phyloP scores from a whole-genome alignment of 2,329 filamentous ascomycete genomes.

The Xylariales sp. region DNA sequence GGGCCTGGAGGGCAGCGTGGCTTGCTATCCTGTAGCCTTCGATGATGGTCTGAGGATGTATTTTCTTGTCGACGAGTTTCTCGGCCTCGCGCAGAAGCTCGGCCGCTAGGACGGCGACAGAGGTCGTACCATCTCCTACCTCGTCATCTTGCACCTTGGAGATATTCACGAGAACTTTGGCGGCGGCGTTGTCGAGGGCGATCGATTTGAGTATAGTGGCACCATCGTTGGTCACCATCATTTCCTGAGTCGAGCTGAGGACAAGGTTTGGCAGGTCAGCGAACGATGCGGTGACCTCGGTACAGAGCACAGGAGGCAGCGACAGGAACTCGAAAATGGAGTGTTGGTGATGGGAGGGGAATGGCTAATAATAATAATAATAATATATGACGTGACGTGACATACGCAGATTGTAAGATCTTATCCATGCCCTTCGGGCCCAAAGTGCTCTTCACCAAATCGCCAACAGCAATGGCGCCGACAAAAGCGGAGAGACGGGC shows the following conservation, averaged over 20 bases:
- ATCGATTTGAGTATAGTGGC: constrained; percentile 99
- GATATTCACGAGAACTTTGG: constrained; percentile 98
- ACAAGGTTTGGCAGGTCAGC: constrained; percentile 19
- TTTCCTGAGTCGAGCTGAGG: constrained; percentile 87
- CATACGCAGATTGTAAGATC: constrained; percentile 93
- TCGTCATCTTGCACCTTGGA: constrained; percentile 99
- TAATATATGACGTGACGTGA: constrained; percentile 41
- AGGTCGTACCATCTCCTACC: constrained; percentile 97
- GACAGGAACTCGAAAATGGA: background rate
- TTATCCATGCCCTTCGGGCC: constrained; percentile 99
- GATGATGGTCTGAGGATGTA: constrained; percentile 99
- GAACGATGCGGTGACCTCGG: background rate
- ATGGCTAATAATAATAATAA: background rate
- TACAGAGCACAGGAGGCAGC: background rate
- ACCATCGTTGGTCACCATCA: constrained; percentile 98
- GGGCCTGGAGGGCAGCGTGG: constrained; percentile 82
- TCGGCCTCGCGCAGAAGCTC: constrained; percentile 96
- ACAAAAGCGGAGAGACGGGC: constrained; percentile 98
- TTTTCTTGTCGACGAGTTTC: constrained; percentile 97
- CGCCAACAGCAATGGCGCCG: constrained; percentile 96
- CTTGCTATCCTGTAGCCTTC: constrained; percentile 99
- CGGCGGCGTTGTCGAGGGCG: constrained; percentile 96
- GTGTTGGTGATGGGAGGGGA: background rate
- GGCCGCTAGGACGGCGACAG: constrained; percentile 94
- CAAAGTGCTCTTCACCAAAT: constrained; percentile 95